Evolutionary conservation across 352 stramenopile genomes (phyloP).

Genomic region (Proteromonas lacertae): DNA sequence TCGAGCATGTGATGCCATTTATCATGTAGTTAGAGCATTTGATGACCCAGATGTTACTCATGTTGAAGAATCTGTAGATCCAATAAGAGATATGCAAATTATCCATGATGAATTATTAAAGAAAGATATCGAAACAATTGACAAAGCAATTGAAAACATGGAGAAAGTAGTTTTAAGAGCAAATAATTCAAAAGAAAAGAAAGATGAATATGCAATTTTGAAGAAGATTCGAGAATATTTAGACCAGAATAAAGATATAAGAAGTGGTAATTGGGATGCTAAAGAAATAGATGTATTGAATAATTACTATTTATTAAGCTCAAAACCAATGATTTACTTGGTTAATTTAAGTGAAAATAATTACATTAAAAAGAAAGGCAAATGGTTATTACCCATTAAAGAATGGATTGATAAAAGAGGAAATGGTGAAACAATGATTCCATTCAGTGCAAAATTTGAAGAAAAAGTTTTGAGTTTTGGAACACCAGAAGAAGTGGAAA

Average conservation of each 20-base stretch:
- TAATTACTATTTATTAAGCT: constrained; percentile 11
- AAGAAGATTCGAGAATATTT: too few species aligned
- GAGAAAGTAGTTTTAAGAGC: constrained; percentile 22
- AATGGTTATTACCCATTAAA: constrained; percentile 82
- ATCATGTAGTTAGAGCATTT: constrained; percentile 58
- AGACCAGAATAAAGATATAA: too few species aligned
- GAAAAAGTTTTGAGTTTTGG: constrained; percentile 31
- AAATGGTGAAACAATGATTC: constrained; percentile 75
- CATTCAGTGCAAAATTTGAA: constrained; percentile 92
- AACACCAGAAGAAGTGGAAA: constrained; percentile 16
- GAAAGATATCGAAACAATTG: constrained; percentile 14
- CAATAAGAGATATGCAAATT: constrained; percentile 3
- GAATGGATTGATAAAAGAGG: constrained; percentile 78
- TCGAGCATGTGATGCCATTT: constrained; percentile 85
- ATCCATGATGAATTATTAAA: constrained; percentile 3
- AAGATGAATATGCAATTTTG: too few species aligned
- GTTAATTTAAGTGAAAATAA: constrained; percentile 94
- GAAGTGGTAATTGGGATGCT: background rate
- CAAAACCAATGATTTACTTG: constrained; percentile 72
- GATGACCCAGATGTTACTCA: constrained; percentile 88
- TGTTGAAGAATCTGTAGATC: constrained; percentile 87
- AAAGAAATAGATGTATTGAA: constrained; percentile 1
- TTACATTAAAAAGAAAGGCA: constrained; percentile 90
- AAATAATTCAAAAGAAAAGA: too few species aligned
- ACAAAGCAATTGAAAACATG: constrained; percentile 20